phyloP scores from a whole-genome alignment of 2,329 filamentous ascomycete species.

The Fusarium temperatum region DNA sequence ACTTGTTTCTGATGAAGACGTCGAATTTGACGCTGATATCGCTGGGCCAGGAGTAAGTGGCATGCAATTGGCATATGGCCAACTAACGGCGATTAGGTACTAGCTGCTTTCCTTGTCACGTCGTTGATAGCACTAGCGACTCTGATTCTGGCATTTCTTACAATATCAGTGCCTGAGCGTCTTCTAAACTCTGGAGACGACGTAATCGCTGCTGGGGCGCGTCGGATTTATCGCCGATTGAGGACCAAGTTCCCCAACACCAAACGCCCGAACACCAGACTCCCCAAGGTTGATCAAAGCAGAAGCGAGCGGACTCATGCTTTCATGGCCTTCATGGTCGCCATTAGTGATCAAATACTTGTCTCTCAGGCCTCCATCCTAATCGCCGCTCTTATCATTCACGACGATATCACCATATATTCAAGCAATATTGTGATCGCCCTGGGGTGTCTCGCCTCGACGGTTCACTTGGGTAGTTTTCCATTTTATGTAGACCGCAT shows the following conservation, averaged over 20 bases:
- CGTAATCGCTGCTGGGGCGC: background rate
- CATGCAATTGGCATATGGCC: background rate
- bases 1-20: accelerated
- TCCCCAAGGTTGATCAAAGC: background rate
- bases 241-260: background rate
- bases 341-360: background rate
- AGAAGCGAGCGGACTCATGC: background rate
- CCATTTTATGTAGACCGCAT: background rate
- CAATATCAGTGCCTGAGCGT: background rate
- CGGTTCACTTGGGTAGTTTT: background rate
- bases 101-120: background rate
- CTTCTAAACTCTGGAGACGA: background rate
- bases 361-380: background rate
- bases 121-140: background rate
- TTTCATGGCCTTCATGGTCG: background rate
- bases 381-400: background rate
- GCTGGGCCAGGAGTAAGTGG: background rate
- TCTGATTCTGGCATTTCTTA: background rate
- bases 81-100: background rate
- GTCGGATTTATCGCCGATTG: accelerated
- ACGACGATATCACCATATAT: background rate
- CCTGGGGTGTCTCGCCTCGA: background rate
- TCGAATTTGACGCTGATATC: background rate
- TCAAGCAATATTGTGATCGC: background rate
- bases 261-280: background rate